phyloP scores from a whole-genome alignment of 2,329 filamentous ascomycete species.

The Xylaria sp. region DNA sequence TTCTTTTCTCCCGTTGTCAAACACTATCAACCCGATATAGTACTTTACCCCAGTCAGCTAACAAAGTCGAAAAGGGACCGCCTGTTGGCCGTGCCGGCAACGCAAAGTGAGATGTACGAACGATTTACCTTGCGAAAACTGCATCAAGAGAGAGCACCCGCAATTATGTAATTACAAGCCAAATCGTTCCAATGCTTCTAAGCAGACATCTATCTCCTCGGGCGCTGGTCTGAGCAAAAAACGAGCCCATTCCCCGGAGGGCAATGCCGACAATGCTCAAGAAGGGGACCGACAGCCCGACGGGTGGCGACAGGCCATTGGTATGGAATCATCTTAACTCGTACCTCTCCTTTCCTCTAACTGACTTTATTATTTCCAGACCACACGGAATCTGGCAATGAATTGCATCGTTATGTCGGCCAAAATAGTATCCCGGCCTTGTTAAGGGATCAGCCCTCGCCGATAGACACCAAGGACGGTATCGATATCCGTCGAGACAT shows the following conservation, averaged over 20 bases:
- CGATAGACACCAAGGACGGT: constrained; percentile 57
- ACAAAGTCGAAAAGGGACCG: constrained; percentile 55
- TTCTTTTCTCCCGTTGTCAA: neutral
- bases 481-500: constrained; percentile 68
- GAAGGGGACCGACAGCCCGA: constrained; percentile 44
- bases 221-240: constrained; percentile 45
- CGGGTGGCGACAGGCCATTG: constrained; percentile 42
- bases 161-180: constrained; percentile 71
- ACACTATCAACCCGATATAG: constrained; percentile 10
- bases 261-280: constrained; percentile 44
- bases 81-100: constrained; percentile 71
- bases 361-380: constrained; percentile 40
- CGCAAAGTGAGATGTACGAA: constrained; percentile 74
- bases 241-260: constrained; percentile 52
- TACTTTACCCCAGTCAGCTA: constrained; percentile 23
- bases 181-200: constrained; percentile 53
- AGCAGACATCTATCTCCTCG: constrained; percentile 42
- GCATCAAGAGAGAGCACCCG: constrained; percentile 68
- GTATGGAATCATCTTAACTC: constrained; percentile 28
- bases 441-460: constrained; percentile 64
- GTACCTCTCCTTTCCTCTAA: constrained; percentile 5
- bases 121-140: constrained; percentile 71
- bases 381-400: constrained; percentile 57
- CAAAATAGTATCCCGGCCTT: constrained; percentile 73
- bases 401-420: constrained; percentile 65